Conservation (phyloP, 75 land plant species). For the Selaginella tamariscina region DNA sequence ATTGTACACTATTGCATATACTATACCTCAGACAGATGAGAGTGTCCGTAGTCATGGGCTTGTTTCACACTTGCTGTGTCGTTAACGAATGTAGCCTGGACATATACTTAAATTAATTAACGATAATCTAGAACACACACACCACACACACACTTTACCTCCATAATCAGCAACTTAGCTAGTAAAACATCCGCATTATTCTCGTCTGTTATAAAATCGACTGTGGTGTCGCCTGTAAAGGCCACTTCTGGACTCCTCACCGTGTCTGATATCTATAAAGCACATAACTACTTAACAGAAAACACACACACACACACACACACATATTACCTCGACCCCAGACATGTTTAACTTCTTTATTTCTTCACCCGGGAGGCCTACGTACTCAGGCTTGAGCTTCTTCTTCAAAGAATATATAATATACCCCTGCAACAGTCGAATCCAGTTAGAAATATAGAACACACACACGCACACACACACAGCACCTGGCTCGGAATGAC, state of each 20-base stretch:
- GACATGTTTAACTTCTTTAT: conserved; percentile 66
- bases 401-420: conserved; percentile 76
- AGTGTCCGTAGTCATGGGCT: conserved; percentile 93
- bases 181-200: conserved; percentile 52
- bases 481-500: conserved; percentile 78
- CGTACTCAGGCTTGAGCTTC: conserved; percentile 80
- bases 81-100: conserved; percentile 80
- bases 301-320: no score
- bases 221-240: conserved; percentile 83
- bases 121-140: no score
- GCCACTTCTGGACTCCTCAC: conserved; percentile 62
- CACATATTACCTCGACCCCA: conserved; percentile 73
- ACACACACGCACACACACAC: neutral
- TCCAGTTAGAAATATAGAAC: neutral
- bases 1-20: neutral
- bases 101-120: no score
- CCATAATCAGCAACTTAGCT: conserved; percentile 72
- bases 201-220: conserved; percentile 67
- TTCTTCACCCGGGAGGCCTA: conserved; percentile 64
- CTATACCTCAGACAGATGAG: conserved; percentile 79
- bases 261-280: conserved; percentile 57
- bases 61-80: conserved; percentile 50
- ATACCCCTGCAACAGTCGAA: conserved; percentile 57
- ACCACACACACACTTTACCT: conserved; percentile 45
- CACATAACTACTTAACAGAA: conserved; percentile 1